phyloP scores from a whole-genome alignment of 352 stramenopile genomes.

The Pythium sukuiense region DNA sequence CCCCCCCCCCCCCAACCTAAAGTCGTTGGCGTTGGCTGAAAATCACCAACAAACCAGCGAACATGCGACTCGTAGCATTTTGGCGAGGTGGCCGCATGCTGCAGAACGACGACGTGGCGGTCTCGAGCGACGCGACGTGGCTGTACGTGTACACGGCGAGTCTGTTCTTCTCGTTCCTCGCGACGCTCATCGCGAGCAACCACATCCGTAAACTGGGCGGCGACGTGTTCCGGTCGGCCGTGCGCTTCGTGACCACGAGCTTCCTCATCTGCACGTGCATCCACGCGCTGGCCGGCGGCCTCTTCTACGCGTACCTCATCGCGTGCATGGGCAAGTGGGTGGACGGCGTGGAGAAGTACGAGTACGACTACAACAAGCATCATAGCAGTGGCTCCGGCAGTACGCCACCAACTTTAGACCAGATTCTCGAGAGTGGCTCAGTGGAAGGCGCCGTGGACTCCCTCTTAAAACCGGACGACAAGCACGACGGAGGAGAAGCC shows the following conservation, averaged over 20 bases:
- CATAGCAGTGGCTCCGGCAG: slow-evolving; percentile 14
- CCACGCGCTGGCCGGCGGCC: slow-evolving; percentile 45
- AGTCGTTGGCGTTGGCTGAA: no score
- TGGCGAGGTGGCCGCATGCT: slow-evolving; percentile 16
- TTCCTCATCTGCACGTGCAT: slow-evolving; percentile 59
- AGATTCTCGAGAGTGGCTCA: slow-evolving; percentile 19
- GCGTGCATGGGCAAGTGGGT: slow-evolving; percentile 33
- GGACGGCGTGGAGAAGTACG: slow-evolving; percentile 25
- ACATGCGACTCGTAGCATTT: neutral
- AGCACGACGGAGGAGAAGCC: slow-evolving; percentile 51
- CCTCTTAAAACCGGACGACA: slow-evolving; percentile 42
- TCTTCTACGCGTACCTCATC: slow-evolving; percentile 66
- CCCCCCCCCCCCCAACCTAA: no score
- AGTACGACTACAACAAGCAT: slow-evolving; percentile 14
- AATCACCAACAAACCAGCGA: neutral
- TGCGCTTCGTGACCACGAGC: slow-evolving; percentile 66
- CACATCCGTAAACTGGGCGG: slow-evolving; percentile 65
- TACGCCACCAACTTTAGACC: slow-evolving; percentile 8
- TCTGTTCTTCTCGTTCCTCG: slow-evolving; percentile 56
- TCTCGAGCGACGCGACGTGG: slow-evolving; percentile 42
- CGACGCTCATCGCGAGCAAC: slow-evolving; percentile 55
- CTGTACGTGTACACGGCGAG: slow-evolving; percentile 60
- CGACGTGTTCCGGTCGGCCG: slow-evolving; percentile 67
- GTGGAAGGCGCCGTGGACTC: slow-evolving; percentile 28
- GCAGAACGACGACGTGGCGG: neutral